Percentiles rank a stretch among this genome's conserved stretches.
Conservation (phyloP, 768 basidiomycete species). For the Pleurotus sapidus region DNA sequence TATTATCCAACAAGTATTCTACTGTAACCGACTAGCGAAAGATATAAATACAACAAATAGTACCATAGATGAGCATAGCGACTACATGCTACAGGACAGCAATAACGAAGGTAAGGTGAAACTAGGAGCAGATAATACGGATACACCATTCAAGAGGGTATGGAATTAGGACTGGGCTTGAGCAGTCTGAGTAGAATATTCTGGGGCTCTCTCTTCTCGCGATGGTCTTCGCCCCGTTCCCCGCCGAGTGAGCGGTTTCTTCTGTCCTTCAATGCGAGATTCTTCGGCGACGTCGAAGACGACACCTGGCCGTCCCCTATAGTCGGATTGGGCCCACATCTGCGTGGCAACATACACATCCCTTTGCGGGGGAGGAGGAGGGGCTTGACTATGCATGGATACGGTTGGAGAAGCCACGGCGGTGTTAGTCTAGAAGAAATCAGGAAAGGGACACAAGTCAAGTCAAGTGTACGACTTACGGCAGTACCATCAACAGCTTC, state of each 20-base stretch:
- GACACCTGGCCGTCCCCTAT: constrained; percentile 58
- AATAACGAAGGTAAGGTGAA: neutral
- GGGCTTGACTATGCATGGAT: constrained; percentile 60
- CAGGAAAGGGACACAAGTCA: neutral
- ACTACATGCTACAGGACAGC: neutral
- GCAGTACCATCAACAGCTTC: constrained; percentile 81
- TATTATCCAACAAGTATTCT: too few relatives aligned
- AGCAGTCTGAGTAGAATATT: neutral
- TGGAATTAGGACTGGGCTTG: neutral
- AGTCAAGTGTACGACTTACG: constrained; percentile 38
- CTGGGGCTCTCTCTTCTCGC: neutral
- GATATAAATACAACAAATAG: constrained; percentile 1
- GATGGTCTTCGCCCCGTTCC: constrained; percentile 3
- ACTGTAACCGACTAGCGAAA: neutral
- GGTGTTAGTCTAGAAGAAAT: constrained; percentile 53
- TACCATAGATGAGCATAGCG: neutral
- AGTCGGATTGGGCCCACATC: constrained; percentile 53
- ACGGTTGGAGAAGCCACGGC: constrained; percentile 73
- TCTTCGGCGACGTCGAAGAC: constrained; percentile 64
- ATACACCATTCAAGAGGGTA: constrained; percentile 1
- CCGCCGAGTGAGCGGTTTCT: constrained; percentile 13
- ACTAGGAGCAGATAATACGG: neutral
- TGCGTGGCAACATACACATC: constrained; percentile 64
- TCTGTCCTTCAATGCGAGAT: constrained; percentile 34
- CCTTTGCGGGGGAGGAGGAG: constrained; percentile 53